Evolutionary conservation across 768 basidiomycete genomes (phyloP), one percentile per base, ranked within the genome.

Genomic region (Amanita brunnescens): DNA sequence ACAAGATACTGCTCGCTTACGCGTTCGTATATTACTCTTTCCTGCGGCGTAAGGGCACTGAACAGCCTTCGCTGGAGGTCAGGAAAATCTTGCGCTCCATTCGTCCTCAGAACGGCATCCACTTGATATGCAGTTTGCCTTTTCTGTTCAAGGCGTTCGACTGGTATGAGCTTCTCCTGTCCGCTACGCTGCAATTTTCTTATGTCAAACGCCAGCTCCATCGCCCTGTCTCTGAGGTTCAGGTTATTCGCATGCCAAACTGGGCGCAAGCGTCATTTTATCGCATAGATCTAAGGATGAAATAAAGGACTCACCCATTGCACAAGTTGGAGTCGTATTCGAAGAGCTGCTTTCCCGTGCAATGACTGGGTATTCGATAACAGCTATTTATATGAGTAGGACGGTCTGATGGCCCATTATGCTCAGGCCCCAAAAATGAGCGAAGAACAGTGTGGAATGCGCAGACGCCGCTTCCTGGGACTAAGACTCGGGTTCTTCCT

Each of bases 141-240:
- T 10, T 44, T 34, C 41, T 43, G 30, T 20, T 37, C 29, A 5
- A 51, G 41, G 13, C 50, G 50, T n/a, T 51, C 50, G 5, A 33
- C 50, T 5, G 50, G 50, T 9, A 51, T 20, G 6, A 51, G 30
- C 29, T 51, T 51, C 40, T 51, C 50, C 16, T 30, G 37, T 16
- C 20, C 50, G 6, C 41, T 51, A 16, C 16, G 30, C 33, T 51
- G 50, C 32, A 43, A 23, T 41, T 37, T 42, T 35, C 26, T 18
- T 13, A 44, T 35, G 23, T 51, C 42, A n/a, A 42, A 43, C 12
- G 50, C 16, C 6, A 51, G 34, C 32, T 51, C n/a, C 34, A 51
- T 23, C n/a, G 50, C 50, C 12, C 50, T 32, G 2, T 51, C 41
- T 3, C 41, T 13, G 14, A 41, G 41, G 12, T 35, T 37, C 5